Evolutionary conservation across 768 basidiomycete species (phyloP).

Genomic region (Omphalotus guepiniiformis): DNA sequence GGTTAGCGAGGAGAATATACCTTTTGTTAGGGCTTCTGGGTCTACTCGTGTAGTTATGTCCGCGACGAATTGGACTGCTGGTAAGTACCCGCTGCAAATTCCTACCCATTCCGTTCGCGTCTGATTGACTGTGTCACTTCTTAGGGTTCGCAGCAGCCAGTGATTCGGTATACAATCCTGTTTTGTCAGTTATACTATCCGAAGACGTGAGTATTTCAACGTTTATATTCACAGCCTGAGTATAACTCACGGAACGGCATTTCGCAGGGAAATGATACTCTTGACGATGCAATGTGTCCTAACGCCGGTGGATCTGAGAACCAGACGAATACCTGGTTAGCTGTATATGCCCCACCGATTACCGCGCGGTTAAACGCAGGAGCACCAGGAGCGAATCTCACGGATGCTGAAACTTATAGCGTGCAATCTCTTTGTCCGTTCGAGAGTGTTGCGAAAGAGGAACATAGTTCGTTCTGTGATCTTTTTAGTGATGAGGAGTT

Average conservation of each 20-base stretch:
- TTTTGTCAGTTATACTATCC: conserved; percentile 51
- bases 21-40: conserved; percentile 49
- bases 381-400: conserved; percentile 61
- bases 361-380: conserved; percentile 53
- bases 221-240: not conserved
- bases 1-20: conserved; percentile 29
- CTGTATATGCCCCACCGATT: conserved; percentile 51
- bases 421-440: conserved; percentile 79
- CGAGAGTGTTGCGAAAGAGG: conserved; percentile 56
- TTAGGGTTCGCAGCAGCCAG: conserved; percentile 61
- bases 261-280: conserved; percentile 55
- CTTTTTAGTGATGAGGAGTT: conserved; percentile 69
- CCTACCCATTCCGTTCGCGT: not conserved
- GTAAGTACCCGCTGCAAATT: conserved; percentile 25
- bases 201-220: conserved; percentile 41
- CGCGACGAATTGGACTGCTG: conserved; percentile 68
- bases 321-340: conserved; percentile 51
- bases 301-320: conserved; percentile 41
- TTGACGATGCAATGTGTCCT: conserved; percentile 64
- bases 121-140: not conserved
- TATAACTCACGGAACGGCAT: not conserved
- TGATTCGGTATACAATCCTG: conserved; percentile 37
- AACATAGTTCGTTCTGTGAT: conserved; percentile 62
- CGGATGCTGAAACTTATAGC: conserved; percentile 45
- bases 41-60: conserved; percentile 59